These are phyloP conservation scores for Penicillium sp. DNA, from an alignment of 2,329 filamentous ascomycete genomes.

Conservation along the genomic window DNA sequence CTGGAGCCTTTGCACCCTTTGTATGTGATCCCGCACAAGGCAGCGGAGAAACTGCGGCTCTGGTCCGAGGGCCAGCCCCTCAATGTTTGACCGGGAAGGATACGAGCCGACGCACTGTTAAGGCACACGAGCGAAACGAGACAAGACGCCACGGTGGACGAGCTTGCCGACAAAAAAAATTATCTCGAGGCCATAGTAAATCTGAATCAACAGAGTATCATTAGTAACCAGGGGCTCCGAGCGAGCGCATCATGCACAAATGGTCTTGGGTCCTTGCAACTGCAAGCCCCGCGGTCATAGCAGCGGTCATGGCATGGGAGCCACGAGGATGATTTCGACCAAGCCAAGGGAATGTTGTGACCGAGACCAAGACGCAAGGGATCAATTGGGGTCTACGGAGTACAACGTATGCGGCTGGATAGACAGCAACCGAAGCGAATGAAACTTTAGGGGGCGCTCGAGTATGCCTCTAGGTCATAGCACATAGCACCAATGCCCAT, in stretches of 20 bases:
- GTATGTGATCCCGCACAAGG: constrained; percentile 74
- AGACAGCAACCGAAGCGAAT: constrained; percentile 6
- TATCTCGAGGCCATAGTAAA: not conserved
- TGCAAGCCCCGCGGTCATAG: constrained; percentile 9
- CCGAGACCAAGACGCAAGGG: constrained; percentile 15
- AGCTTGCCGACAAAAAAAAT: not conserved
- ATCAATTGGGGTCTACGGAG: constrained; percentile 1
- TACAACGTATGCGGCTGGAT: not conserved
- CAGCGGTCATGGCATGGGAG: constrained; percentile 14
- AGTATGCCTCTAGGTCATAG: constrained; percentile 10
- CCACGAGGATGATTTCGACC: constrained; percentile 9
- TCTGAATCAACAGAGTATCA: not conserved
- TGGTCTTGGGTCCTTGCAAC: not conserved
- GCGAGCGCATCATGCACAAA: constrained; percentile 7
- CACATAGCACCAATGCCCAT: constrained; percentile 1
- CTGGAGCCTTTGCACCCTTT: constrained; percentile 75
- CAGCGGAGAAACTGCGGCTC: constrained; percentile 62
- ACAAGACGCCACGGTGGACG: not conserved
- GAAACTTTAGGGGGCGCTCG: constrained; percentile 8
- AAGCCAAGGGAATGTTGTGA: not conserved
- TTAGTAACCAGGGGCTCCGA: constrained; percentile 5
- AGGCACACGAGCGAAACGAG: not conserved
- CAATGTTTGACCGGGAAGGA: not conserved
- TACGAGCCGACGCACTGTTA: not conserved
- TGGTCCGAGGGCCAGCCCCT: constrained; percentile 57